Conservation (phyloP, 768 basidiomycete genomes). For the Infundibulicybe gibba region DNA sequence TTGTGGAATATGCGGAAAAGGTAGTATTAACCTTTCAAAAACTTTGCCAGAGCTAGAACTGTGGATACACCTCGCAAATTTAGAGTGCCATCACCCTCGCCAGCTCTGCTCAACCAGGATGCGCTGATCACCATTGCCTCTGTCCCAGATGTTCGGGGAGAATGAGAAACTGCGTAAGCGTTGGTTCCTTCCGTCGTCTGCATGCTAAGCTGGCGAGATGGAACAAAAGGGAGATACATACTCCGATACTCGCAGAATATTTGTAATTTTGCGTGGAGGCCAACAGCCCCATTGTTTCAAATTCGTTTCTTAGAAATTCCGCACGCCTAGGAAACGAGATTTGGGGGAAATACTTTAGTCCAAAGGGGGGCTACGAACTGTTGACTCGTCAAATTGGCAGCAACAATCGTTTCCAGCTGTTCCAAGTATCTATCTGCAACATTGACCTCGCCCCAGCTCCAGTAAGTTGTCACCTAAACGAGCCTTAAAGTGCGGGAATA, state of each 20-base stretch:
- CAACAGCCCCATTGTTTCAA: slow-evolving; percentile 70
- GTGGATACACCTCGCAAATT: slow-evolving; percentile 87
- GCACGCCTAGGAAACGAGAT: slow-evolving; percentile 51
- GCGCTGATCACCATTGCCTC: slow-evolving; percentile 93
- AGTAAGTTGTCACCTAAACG: slow-evolving; percentile 82
- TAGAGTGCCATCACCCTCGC: slow-evolving; percentile 50
- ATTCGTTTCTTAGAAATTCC: slow-evolving; percentile 54
- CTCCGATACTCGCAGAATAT: slow-evolving; percentile 49
- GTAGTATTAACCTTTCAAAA: slow-evolving; percentile 64
- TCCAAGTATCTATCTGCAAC: slow-evolving; percentile 79
- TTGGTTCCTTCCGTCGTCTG: slow-evolving; percentile 68
- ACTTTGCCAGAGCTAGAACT: slow-evolving; percentile 81
- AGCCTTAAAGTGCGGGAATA: neutral
- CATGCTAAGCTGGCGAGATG: slow-evolving; percentile 3
- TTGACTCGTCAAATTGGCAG: slow-evolving; percentile 59
- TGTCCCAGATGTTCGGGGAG: slow-evolving; percentile 88
- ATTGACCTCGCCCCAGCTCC: slow-evolving; percentile 90
- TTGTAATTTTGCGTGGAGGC: slow-evolving; percentile 67
- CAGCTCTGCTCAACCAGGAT: slow-evolving; percentile 76
- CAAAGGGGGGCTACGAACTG: slow-evolving; percentile 50
- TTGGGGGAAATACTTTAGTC: slow-evolving; percentile 2
- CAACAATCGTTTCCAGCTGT: slow-evolving; percentile 59
- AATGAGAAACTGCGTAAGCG: slow-evolving; percentile 75
- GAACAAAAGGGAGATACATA: slow-evolving; percentile 26
- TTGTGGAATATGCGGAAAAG: neutral